phyloP scores from a whole-genome alignment of 345 rosid genomes.

The Trapa bicornis region DNA sequence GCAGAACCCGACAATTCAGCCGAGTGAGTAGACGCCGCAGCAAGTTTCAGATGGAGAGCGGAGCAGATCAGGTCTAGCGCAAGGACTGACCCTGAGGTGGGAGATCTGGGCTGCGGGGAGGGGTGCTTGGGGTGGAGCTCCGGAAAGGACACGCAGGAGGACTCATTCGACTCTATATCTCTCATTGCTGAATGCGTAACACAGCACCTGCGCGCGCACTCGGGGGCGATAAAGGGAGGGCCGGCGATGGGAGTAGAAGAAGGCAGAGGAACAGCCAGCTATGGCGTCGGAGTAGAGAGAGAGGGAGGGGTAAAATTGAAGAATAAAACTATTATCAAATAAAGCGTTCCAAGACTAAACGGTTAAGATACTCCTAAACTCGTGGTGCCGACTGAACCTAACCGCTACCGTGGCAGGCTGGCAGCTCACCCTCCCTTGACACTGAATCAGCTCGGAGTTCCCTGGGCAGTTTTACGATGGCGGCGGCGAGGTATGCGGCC shows the following conservation, averaged over 20 bases:
- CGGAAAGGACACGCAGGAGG: constrained; percentile 67
- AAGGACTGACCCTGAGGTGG: constrained; percentile 41
- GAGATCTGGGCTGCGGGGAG: constrained; percentile 55
- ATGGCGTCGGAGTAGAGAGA: constrained; percentile 4
- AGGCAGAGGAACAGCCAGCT: background rate
- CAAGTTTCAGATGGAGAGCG: background rate
- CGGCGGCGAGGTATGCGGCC: constrained; percentile 15
- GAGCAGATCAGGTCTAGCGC: constrained; percentile 33
- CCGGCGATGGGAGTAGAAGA: background rate
- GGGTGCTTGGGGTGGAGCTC: constrained; percentile 60
- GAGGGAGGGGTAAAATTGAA: background rate
- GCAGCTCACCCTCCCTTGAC: background rate
- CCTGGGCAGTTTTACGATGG: background rate
- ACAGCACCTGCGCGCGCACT: background rate
- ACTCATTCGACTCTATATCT: constrained; percentile 78
- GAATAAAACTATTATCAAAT: too few species aligned
- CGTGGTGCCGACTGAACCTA: background rate
- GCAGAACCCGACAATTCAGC: background rate
- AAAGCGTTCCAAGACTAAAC: too few species aligned
- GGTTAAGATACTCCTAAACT: too few species aligned
- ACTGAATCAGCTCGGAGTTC: background rate
- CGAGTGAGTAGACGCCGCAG: too few species aligned
- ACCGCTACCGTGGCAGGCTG: background rate
- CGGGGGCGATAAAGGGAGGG: background rate
- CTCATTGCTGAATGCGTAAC: background rate